These are phyloP conservation scores for Hanseniaspora mollemarum DNA, from an alignment of 805 yeast species.

Conservation along the genomic window DNA sequence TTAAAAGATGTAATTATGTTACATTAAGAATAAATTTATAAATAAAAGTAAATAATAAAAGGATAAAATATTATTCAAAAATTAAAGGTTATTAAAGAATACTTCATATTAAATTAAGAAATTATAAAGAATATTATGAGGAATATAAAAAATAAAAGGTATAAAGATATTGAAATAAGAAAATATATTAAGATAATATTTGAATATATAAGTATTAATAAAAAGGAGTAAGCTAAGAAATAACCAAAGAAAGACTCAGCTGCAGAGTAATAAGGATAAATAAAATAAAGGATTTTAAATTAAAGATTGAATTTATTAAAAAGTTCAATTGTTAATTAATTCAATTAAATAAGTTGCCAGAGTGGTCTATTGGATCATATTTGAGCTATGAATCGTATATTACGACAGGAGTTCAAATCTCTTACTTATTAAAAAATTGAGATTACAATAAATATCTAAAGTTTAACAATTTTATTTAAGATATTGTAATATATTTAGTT, in stretches of 20 bases:
- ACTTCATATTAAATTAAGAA: no score
- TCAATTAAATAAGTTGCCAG: conserved; percentile 15
- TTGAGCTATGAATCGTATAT: conserved; percentile 17
- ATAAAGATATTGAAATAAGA: no score
- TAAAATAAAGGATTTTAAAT: no score
- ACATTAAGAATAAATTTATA: conserved; percentile 24
- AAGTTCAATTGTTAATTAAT: background rate
- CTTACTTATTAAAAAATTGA: conserved; percentile 1
- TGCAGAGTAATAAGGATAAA: background rate
- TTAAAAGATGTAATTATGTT: conserved; percentile 24
- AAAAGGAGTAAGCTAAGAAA: conserved; percentile 12
- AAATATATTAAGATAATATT: no score
- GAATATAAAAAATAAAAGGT: no score
- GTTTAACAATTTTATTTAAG: no score
- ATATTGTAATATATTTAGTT: background rate
- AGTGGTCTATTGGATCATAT: conserved; percentile 19
- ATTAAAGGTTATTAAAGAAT: no score
- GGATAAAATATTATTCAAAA: no score
- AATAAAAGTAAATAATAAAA: no score
- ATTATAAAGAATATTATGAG: no score
- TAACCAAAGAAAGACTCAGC: background rate
- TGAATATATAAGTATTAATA: conserved; percentile 14
- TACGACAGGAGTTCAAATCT: conserved; percentile 19
- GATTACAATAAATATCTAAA: background rate
- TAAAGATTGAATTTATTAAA: no score